Evolutionary conservation across 1,284 basidiomycete genomes (phyloP).

Genomic region (Cutaneotrichosporon sp.): DNA sequence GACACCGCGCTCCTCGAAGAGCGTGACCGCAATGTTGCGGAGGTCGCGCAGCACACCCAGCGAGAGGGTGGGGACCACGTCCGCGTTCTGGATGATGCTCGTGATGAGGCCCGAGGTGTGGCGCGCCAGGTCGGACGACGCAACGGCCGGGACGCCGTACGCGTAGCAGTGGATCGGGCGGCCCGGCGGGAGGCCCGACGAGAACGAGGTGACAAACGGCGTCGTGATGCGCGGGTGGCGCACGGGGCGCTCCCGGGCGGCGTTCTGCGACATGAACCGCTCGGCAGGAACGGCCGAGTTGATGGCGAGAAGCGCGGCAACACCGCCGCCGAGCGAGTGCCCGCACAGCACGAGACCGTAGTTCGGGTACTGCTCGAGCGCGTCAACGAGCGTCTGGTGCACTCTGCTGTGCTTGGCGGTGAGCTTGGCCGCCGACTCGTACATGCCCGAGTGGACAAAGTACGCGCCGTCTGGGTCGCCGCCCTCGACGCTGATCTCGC

Average conservation of each 20-base stretch:
- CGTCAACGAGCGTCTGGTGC: conserved; percentile 54
- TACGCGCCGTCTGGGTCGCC: conserved; percentile 52
- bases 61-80: conserved; percentile 50
- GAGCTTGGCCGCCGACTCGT: conserved; percentile 54
- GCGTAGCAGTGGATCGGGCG: conserved; percentile 57
- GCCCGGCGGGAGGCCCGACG: conserved; percentile 56
- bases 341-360: conserved; percentile 58
- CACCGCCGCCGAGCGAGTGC: conserved; percentile 58
- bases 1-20: conserved; percentile 53
- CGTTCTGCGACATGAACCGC: conserved; percentile 41
- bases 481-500: conserved; percentile 52
- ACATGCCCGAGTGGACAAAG: conserved; percentile 59
- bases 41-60: conserved; percentile 57
- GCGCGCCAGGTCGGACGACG: conserved; percentile 54
- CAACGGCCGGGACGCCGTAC: conserved; percentile 55
- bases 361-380: conserved; percentile 52
- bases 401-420: conserved; percentile 53
- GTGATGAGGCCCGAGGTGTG: conserved; percentile 56
- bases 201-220: conserved; percentile 56
- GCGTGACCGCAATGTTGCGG: conserved; percentile 55
- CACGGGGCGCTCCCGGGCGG: conserved; percentile 18
- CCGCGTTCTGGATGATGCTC: conserved; percentile 54
- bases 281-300: conserved; percentile 44
- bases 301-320: conserved; percentile 54
- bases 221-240: conserved; percentile 52